Conservation (phyloP, 2,329 filamentous ascomycete genomes). For the Stemphylium lycopersici region DNA sequence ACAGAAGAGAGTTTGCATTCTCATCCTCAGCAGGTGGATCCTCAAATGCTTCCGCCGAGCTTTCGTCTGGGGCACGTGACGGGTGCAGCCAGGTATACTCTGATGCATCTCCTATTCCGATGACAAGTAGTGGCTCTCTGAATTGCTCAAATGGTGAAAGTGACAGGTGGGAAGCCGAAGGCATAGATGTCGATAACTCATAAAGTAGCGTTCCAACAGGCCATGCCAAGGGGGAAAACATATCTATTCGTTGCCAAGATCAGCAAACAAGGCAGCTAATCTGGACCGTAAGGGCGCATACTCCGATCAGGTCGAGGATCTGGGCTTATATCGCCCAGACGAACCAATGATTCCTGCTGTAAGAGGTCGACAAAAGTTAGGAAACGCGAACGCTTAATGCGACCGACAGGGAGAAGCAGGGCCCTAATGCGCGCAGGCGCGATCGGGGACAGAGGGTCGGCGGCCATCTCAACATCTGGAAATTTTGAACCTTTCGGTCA, state of each 20-base stretch:
- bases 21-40: conserved; percentile 24
- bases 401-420: conserved; percentile 83
- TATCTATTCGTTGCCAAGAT: conserved; percentile 64
- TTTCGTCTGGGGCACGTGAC: conserved; percentile 41
- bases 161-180: conserved; percentile 78
- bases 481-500: conserved; percentile 26
- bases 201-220: conserved; percentile 86
- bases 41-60: conserved; percentile 13
- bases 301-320: conserved; percentile 86
- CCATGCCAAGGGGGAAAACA: conserved; percentile 91
- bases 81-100: conserved; percentile 61
- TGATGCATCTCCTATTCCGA: conserved; percentile 82
- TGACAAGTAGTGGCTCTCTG: conserved; percentile 79
- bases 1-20: conserved; percentile 51
- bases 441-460: conserved; percentile 83
- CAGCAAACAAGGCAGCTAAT: conserved; percentile 34
- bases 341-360: conserved; percentile 78
- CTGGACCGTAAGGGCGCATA: conserved; percentile 55
- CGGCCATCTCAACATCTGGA: conserved; percentile 72
- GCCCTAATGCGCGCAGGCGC: conserved; percentile 90
- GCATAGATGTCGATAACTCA: conserved; percentile 80
- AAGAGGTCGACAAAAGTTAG: conserved; percentile 78
- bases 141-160: conserved; percentile 90
- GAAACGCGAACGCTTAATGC: conserved; percentile 83
- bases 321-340: conserved; percentile 83